Evolutionary conservation across 1,284 basidiomycete species (phyloP), one percentile per base, ranked within the genome.

Genomic region (Apiotrichum porosum): DNA sequence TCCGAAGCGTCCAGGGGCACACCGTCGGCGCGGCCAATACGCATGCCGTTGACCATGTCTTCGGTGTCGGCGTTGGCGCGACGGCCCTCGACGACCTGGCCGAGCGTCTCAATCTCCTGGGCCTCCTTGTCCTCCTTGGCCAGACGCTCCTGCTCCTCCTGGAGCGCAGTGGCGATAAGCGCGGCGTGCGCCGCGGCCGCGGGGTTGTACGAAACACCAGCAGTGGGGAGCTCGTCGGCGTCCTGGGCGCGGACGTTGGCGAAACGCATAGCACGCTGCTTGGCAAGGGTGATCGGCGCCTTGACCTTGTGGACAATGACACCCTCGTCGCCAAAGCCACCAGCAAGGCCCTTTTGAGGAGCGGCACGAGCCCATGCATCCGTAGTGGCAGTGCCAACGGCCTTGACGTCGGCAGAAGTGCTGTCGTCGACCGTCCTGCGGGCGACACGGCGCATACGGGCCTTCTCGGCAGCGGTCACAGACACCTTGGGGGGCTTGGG

Each of bases 131-230:
- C 81, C 12, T 79, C 77, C 37, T 81, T 77, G 30, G 75, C 76
- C 19, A 84, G 68, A 34, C 79, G 77, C 39, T 76, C 78, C 53
- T 79, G 79, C 66, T 90, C 92, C 24, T 80, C 74, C 49, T 83
- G 79, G 52, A 83, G 79, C 0, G 91, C 93, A 40, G 79, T 66
- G 13, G 80, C 75, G 15, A 98, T 72, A 3, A 97, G 80, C 37
- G 82, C 81, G 49, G 83, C 80, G 67, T 97, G 89, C 1, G 84
- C 81, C 9, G 81, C 78, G 14, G 80, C 82, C 0, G 83, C 81
- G 0, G 94, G 94, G 69, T 97, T 97, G 73, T 98, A 97, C n/a
- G 89, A 93, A 6, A 84, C 81, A 17, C 94, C 94, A 23, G 84
- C 83, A 57, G 89, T 88, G 0, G 94, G 94, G 6, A 81, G 71